Evolutionary conservation across 306 rosid genomes (phyloP).

Genomic region (Rosa chinensis): DNA sequence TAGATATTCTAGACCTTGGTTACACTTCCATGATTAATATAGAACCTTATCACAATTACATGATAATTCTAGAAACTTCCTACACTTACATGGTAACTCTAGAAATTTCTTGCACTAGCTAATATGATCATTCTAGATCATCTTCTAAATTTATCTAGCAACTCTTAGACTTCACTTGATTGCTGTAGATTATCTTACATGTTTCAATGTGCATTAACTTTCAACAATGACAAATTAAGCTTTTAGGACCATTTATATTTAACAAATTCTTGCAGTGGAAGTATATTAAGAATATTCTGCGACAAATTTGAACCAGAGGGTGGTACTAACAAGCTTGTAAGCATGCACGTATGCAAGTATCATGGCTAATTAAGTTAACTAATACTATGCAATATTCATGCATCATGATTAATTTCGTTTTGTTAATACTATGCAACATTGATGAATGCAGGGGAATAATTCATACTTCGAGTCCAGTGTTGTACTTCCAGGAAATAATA

Average conservation of each 20-base stretch:
- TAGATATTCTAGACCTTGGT: too few relatives aligned
- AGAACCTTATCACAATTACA: too few relatives aligned
- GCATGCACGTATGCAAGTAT: neutral
- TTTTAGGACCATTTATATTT: neutral
- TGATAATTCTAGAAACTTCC: too few relatives aligned
- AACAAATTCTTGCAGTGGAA: neutral
- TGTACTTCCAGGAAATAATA: neutral
- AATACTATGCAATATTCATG: neutral
- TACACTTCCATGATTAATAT: too few relatives aligned
- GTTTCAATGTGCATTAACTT: too few relatives aligned
- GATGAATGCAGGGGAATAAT: neutral
- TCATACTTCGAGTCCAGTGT: neutral
- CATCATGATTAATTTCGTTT: neutral
- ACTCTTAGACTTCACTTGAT: too few relatives aligned
- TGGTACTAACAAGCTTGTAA: neutral
- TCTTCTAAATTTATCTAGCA: too few relatives aligned
- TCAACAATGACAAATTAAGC: neutral
- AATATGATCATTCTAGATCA: too few relatives aligned
- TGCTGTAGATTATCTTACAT: too few relatives aligned
- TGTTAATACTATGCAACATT: neutral
- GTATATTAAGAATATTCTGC: neutral
- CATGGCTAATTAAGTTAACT: neutral
- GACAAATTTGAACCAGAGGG: neutral
- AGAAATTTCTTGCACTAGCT: too few relatives aligned
- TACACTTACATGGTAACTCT: too few relatives aligned